Evolutionary conservation across 169 alveolate species (phyloP), one percentile per base, ranked within the genome.

Genomic region (Cyclospora cayetanensis): DNA sequence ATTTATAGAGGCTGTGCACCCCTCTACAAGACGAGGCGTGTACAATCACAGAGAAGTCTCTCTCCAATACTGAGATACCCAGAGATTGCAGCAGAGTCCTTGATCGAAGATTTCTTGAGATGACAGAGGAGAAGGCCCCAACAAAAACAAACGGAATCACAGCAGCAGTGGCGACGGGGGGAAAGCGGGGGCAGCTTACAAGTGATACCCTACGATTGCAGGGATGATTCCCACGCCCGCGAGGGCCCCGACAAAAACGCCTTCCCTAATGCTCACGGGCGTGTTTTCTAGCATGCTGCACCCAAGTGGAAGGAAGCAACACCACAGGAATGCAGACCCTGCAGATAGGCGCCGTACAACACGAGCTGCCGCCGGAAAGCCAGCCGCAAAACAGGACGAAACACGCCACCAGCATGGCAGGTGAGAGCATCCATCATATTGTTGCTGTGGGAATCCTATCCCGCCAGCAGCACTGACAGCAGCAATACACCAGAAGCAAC

Each of bases 101-200:
- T n/a, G n/a, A n/a, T n/a, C n/a, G n/a, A n/a, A n/a, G n/a, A n/a
- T n/a, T n/a, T n/a, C n/a, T n/a, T n/a, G n/a, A n/a, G n/a, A n/a
- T n/a, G n/a, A n/a, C n/a, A n/a, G n/a, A n/a, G n/a, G n/a, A n/a
- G n/a, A n/a, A n/a, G n/a, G n/a, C n/a, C n/a, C n/a, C n/a, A 55
- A 15, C 60, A 46, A 46, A 7, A 46, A 15, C 34, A 2, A 5
- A 20, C 15, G 27, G 4, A 60, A 5, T 5, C 15, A 0, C 72
- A 60, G 72, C 18, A 2, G 72, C 72, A 60, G 72, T 31, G n/a
- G 72, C 72, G n/a, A 31, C 72, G n/a, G 72, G 35, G n/a, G 72
- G 20, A 22, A 0, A 46, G 60, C 60, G 20, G 72, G 34, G n/a
- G 72, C 72, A n/a, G 72, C 72, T 60, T n/a, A 60, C 72, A 60